Percentiles rank a stretch among this genome's conserved stretches.
Conservation (phyloP, 2,329 filamentous ascomycete genomes). For the Aaosphaeria arxii region DNA sequence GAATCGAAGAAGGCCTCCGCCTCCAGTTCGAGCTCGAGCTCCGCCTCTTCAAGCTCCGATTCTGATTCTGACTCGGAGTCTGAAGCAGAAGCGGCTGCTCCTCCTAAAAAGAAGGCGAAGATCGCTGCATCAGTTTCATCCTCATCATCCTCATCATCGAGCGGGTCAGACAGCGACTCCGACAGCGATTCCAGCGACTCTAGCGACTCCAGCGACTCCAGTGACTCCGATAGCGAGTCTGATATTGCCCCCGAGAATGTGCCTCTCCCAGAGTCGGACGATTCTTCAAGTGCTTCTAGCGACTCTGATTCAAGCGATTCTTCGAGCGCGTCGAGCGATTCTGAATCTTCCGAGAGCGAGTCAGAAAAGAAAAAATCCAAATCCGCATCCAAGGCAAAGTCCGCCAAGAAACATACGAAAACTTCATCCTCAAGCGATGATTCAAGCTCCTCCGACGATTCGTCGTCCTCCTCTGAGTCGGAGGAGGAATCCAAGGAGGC, state of each 20-base stretch:
- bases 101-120: conserved; percentile 14
- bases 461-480: conserved; percentile 11
- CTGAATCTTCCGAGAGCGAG: conserved; percentile 2
- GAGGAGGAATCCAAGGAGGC: conserved; percentile 24
- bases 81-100: conserved; percentile 20
- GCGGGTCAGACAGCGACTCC: conserved; percentile 18
- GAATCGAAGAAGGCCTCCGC: not conserved
- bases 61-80: conserved; percentile 39
- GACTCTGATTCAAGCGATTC: conserved; percentile 15
- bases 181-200: conserved; percentile 20
- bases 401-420: conserved; percentile 1
- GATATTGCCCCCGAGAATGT: conserved; percentile 20
- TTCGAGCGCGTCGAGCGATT: conserved; percentile 9
- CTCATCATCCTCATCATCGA: conserved; percentile 15
- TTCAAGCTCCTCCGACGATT: conserved; percentile 5
- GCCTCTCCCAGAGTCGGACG: conserved; percentile 2
- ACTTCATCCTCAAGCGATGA: conserved; percentile 1
- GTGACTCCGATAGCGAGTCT: conserved; percentile 20
- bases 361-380: not conserved
- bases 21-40: conserved; percentile 10
- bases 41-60: conserved; percentile 7
- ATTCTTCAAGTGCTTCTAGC: conserved; percentile 22
- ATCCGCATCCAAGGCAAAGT: not conserved
- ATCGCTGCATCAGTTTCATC: conserved; percentile 14
- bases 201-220: conserved; percentile 15